Evolutionary conservation across 176 grass and related monocot species (phyloP).

Genomic region (Triticum dicoccoides): DNA sequence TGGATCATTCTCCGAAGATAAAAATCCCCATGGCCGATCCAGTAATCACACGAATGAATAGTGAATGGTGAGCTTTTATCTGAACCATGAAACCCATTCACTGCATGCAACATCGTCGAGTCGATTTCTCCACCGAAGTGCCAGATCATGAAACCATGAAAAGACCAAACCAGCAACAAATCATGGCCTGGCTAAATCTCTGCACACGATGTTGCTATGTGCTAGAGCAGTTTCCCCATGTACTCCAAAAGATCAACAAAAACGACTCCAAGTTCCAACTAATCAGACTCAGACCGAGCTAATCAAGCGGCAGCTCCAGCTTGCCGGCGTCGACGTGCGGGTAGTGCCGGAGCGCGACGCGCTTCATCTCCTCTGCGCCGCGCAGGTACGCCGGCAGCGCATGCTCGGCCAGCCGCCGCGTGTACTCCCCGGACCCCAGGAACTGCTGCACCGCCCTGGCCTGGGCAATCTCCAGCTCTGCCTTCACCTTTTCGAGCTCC

Average conservation of each 20-base stretch:
- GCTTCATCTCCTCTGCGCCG: not conserved
- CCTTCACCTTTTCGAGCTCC: not conserved
- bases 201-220: not conserved
- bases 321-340: not conserved
- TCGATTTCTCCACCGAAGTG: too few species aligned
- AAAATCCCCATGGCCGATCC: too few species aligned
- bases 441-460: not conserved
- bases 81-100: too few species aligned
- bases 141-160: not conserved
- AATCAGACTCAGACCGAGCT: not conserved
- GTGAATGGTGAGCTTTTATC: too few species aligned
- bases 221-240: not conserved
- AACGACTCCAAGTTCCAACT: not conserved
- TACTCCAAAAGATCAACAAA: not conserved
- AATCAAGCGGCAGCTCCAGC: not conserved
- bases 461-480: not conserved
- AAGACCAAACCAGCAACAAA: not conserved
- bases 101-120: too few species aligned
- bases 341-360: not conserved
- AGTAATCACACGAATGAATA: too few species aligned
- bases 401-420: not conserved
- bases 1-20: too few species aligned
- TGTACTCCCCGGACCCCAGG: not conserved
- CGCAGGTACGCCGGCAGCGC: not conserved
- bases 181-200: not conserved